These are phyloP conservation scores for Diversispora epigaea DNA, from an alignment of 192 early-diverging fungal species.

Conservation along the genomic window DNA sequence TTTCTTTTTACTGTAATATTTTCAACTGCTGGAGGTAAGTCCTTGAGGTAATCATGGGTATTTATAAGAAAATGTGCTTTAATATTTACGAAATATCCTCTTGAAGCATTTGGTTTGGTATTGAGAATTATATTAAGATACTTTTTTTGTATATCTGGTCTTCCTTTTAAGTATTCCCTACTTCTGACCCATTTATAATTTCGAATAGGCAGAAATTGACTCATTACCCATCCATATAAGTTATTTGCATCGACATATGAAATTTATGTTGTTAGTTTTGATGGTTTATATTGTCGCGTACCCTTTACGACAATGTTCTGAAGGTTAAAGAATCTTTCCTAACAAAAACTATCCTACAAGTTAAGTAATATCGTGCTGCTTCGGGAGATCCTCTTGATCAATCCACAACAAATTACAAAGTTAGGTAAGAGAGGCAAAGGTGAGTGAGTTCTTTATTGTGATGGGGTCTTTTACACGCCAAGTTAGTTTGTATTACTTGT, in stretches of 20 bases:
- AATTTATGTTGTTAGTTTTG: conserved; percentile 9
- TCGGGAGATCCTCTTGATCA: too few species aligned
- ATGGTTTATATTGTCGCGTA: too few species aligned
- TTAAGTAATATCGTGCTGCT: too few species aligned
- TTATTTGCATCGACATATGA: background rate
- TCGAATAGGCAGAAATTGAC: conserved; percentile 17
- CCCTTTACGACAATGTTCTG: too few species aligned
- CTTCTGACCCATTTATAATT: conserved; percentile 6
- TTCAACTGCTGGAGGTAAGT: background rate
- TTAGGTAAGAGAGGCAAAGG: too few species aligned
- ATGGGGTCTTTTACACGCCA: too few species aligned
- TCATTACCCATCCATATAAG: conserved; percentile 8
- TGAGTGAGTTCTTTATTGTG: too few species aligned
- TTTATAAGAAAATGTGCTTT: background rate
- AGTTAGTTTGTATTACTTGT: too few species aligned
- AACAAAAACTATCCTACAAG: too few species aligned
- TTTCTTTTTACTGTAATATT: too few species aligned
- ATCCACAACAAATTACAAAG: too few species aligned
- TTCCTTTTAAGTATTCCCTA: background rate
- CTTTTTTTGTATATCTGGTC: background rate
- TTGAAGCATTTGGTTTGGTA: background rate
- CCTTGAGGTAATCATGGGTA: background rate
- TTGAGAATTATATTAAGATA: conserved; percentile 14
- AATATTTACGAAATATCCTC: background rate
- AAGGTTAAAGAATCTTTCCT: too few species aligned